phyloP scores from a whole-genome alignment of 139 green algal genomes.

The Tetradesmus obliquus region DNA sequence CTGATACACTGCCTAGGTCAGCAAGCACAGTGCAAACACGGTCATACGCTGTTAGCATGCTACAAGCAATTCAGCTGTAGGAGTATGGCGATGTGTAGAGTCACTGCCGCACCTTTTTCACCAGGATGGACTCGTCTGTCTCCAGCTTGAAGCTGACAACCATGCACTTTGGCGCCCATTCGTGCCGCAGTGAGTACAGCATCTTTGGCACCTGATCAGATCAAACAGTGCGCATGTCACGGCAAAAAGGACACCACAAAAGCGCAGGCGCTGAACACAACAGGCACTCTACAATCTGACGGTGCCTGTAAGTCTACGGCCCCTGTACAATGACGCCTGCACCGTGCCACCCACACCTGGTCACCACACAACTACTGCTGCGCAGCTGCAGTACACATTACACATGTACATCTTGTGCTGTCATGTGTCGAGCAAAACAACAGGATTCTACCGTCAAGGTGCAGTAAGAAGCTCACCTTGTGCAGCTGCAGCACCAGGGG shows the following conservation, averaged over 20 bases:
- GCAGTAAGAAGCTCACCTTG: constrained; percentile 42
- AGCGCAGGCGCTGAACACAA: neutral
- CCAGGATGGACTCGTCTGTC: constrained; percentile 83
- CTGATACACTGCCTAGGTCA: too few species aligned
- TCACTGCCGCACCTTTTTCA: constrained; percentile 23
- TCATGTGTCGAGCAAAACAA: too few species aligned
- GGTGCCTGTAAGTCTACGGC: too few species aligned
- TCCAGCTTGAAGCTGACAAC: constrained; percentile 99
- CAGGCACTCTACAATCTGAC: neutral
- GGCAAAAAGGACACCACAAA: constrained; percentile 5
- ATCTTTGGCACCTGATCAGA: constrained; percentile 93
- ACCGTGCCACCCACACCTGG: too few species aligned
- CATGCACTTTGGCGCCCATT: constrained; percentile 90
- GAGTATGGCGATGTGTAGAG: neutral
- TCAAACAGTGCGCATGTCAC: neutral
- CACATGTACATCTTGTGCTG: too few species aligned
- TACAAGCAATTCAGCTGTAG: neutral
- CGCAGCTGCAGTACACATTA: too few species aligned
- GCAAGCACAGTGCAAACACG: too few species aligned
- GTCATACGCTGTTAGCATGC: too few species aligned
- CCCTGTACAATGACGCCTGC: too few species aligned
- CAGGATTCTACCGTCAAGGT: too few species aligned
- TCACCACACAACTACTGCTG: too few species aligned
- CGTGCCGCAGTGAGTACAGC: constrained; percentile 79
- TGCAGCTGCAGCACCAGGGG: constrained; percentile 70